These are phyloP conservation scores for Poterioochromonas sp. DNA, from an alignment of 352 stramenopile genomes.

Conservation along the genomic window DNA sequence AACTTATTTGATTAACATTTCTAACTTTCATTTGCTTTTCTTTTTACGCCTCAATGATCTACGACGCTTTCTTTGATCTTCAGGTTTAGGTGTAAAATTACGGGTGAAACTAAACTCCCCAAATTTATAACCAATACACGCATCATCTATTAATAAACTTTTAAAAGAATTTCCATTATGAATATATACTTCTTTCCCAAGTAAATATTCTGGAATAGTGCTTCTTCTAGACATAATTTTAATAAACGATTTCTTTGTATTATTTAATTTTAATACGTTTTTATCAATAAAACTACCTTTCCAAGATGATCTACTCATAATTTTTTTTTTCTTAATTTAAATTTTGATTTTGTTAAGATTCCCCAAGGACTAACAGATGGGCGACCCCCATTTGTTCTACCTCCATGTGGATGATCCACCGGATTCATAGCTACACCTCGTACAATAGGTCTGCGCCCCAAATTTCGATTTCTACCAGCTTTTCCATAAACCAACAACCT, in stretches of 20 bases:
- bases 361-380: conserved; percentile 28
- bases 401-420: conserved; percentile 97
- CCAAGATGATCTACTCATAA: conserved; percentile 25
- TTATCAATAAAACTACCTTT: conserved; percentile 34
- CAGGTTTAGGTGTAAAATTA: conserved; percentile 31
- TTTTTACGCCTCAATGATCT: conserved; percentile 31
- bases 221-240: conserved; percentile 29
- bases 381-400: conserved; percentile 55
- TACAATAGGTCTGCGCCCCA: conserved; percentile 50
- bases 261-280: conserved; percentile 26
- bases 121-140: conserved; percentile 27
- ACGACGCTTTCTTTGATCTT: conserved; percentile 30
- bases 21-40: conserved; percentile 31
- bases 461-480: conserved; percentile 25
- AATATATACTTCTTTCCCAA: conserved; percentile 21
- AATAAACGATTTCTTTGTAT: conserved; percentile 30
- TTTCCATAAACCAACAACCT: conserved; percentile 23
- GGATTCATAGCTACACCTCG: conserved; percentile 99
- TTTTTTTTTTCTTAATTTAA: conserved; percentile 33
- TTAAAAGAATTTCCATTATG: conserved; percentile 31
- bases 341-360: conserved; percentile 24
- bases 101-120: conserved; percentile 18
- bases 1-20: conserved; percentile 32
- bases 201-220: conserved; percentile 25
- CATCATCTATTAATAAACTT: conserved; percentile 16